These are phyloP conservation scores for Cinnamomum chago DNA, from an alignment of 164 flowering plant genomes.

Conservation along the genomic window DNA sequence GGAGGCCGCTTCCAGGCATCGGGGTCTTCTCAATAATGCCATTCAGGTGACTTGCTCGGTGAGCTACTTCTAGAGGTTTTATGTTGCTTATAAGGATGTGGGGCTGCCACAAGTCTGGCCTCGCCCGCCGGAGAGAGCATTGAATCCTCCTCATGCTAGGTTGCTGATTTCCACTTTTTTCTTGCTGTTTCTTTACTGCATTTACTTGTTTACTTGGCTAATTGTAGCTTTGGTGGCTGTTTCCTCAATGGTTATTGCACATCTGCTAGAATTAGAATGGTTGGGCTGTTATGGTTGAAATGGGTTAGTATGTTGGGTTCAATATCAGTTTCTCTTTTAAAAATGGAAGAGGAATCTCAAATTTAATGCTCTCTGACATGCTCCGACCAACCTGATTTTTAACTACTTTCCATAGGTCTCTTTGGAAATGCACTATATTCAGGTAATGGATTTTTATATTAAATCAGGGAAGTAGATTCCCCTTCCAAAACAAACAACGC, in stretches of 20 bases:
- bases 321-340: neutral
- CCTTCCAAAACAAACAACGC: too few relatives aligned
- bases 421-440: too few relatives aligned
- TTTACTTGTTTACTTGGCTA: too few relatives aligned
- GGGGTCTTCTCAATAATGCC: slow-evolving; percentile 37
- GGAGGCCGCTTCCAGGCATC: slow-evolving; percentile 36
- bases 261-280: too few relatives aligned
- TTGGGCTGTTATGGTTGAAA: neutral
- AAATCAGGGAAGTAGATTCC: too few relatives aligned
- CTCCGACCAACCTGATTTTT: too few relatives aligned
- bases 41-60: slow-evolving; percentile 55
- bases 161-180: neutral
- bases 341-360: neutral
- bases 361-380: too few relatives aligned
- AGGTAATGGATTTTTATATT: too few relatives aligned
- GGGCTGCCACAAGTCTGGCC: slow-evolving; percentile 64
- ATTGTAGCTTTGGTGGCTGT: neutral
- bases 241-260: neutral
- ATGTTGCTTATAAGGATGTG: slow-evolving; percentile 44
- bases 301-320: neutral
- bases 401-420: too few relatives aligned
- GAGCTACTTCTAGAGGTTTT: slow-evolving; percentile 50
- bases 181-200: neutral
- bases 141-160: slow-evolving; percentile 40
- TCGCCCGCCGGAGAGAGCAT: slow-evolving; percentile 18